Conservation (phyloP, 768 basidiomycete species). For the Steccherinum ochraceum region DNA sequence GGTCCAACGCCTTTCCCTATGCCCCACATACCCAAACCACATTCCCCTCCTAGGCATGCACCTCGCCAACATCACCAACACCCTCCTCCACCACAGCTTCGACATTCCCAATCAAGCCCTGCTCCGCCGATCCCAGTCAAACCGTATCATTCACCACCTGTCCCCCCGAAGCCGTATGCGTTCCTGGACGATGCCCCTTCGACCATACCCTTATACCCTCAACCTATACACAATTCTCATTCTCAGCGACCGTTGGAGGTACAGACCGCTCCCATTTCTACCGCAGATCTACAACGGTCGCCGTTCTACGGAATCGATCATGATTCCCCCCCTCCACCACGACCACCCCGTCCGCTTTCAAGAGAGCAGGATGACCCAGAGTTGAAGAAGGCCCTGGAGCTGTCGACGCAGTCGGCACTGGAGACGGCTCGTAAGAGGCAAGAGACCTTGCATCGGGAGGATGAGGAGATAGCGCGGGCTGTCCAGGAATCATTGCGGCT, state of each 20-base stretch:
- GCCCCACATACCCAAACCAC: slow-evolving; percentile 6
- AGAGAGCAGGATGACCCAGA: slow-evolving; percentile 5
- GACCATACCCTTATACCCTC: slow-evolving; percentile 36
- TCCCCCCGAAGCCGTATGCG: not conserved
- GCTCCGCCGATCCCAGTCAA: slow-evolving; percentile 21
- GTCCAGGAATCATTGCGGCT: slow-evolving; percentile 43
- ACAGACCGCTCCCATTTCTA: not conserved
- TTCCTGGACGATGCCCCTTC: not conserved
- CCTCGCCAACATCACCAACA: not conserved
- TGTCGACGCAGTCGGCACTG: slow-evolving; percentile 9
- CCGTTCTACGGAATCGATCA: not conserved
- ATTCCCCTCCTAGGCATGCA: not conserved
- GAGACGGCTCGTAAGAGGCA: slow-evolving; percentile 9
- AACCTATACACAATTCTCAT: slow-evolving; percentile 20
- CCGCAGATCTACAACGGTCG: not conserved
- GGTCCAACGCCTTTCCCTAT: slow-evolving; percentile 5
- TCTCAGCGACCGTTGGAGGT: not conserved
- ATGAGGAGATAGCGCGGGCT: slow-evolving; percentile 61
- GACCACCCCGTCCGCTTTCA: not conserved
- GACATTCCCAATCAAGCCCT: slow-evolving; percentile 12
- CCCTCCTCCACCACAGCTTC: slow-evolving; percentile 6
- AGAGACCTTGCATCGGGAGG: slow-evolving; percentile 32
- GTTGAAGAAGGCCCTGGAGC: slow-evolving; percentile 13
- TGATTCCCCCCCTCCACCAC: not conserved
- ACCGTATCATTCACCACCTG: slow-evolving; percentile 7